A percentile compares a stretch with the other conserved stretches of the same genome.
phyloP scores from a whole-genome alignment of 805 yeast species.

The Lachancea kluyveri region DNA sequence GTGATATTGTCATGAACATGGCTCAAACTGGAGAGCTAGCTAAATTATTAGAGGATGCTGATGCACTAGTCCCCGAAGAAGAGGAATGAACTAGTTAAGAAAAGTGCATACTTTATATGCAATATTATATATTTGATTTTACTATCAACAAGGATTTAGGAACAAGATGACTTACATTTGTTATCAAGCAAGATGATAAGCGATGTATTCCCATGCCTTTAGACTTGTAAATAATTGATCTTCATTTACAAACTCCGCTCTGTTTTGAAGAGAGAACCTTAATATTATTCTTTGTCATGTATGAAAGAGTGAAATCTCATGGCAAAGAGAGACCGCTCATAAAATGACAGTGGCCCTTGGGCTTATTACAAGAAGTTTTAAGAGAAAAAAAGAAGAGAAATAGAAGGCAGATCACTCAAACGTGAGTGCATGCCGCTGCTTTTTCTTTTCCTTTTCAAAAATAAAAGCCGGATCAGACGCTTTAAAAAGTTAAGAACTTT shows the following conservation, averaged over 20 bases:
- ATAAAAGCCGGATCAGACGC: too few species aligned
- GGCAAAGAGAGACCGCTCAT: constrained; percentile 7
- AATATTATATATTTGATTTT: too few species aligned
- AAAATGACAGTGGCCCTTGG: constrained; percentile 3
- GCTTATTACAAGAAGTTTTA: too few species aligned
- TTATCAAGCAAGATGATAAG: too few species aligned
- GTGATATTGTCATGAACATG: constrained; percentile 91
- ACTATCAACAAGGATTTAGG: too few species aligned
- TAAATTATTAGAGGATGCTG: constrained; percentile 71
- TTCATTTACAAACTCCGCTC: constrained; percentile 36
- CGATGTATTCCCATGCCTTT: constrained; percentile 36
- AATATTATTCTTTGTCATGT: constrained; percentile 7
- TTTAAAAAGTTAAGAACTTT: too few species aligned
- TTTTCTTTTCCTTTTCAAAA: too few species aligned
- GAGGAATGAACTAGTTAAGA: constrained; percentile 35
- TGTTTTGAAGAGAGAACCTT: constrained; percentile 10
- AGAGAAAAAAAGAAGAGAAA: too few species aligned
- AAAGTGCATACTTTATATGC: too few species aligned
- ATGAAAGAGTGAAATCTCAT: constrained; percentile 5
- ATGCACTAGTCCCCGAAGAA: constrained; percentile 76
- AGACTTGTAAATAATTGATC: constrained; percentile 32
- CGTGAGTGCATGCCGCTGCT: too few species aligned
- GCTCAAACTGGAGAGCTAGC: constrained; percentile 86
- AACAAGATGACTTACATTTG: too few species aligned
- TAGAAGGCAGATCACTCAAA: too few species aligned